Evolutionary conservation across 495 filamentous ascomycete genomes (phyloP), one percentile per base, ranked within the genome.

Genomic region (Geoglossum glabrum): DNA sequence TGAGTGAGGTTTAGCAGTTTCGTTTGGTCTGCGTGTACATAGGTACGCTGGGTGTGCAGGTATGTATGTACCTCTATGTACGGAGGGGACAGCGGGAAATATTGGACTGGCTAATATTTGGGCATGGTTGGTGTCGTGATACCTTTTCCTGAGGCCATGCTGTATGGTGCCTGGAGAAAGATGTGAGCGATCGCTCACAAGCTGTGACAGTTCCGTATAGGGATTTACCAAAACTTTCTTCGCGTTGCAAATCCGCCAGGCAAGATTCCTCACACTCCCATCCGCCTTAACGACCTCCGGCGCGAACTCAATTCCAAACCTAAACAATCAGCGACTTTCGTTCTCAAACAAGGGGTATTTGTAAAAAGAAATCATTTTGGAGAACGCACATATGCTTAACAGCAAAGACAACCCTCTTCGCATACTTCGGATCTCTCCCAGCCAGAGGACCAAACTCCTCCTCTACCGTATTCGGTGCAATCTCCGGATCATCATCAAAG

Each of bases 271-370:
- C 28, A 97, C 87, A 63, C 82, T 92, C 6, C 93, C 90, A 74
- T 98, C 92, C 0, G 89, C 87, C 57, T 83, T 81, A 45, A 98
- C 92, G 13, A 98, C 93, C 54, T 86, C 86, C 2, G 89, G 84
- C 7, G 93, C 87, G 61, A 98, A 84, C 68, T 98, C 93, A 59
- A 98, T 83, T 56, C 92, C 93, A 66, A 98, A 98, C 77, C 79
- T 77, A 40, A 7, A 25, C 3, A 38, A 30, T 54, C 21, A 55
- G n/a, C 26, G 38, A 6, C 17, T 36, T 27, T 38, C 25, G 38
- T 21, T 46, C 28, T 38, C 11, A 21, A 17, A 23, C 15, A 17
- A 40, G 23, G 23, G 34, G 56, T n/a, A n/a, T n/a, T n/a, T n/a
- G n/a, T n/a, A n/a, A 7, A 9, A 1, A 15, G 11, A 26, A 19